These are phyloP conservation scores for Ophidiomyces ophidiicola DNA, from an alignment of 2,329 filamentous ascomycete genomes.

Conservation along the genomic window DNA sequence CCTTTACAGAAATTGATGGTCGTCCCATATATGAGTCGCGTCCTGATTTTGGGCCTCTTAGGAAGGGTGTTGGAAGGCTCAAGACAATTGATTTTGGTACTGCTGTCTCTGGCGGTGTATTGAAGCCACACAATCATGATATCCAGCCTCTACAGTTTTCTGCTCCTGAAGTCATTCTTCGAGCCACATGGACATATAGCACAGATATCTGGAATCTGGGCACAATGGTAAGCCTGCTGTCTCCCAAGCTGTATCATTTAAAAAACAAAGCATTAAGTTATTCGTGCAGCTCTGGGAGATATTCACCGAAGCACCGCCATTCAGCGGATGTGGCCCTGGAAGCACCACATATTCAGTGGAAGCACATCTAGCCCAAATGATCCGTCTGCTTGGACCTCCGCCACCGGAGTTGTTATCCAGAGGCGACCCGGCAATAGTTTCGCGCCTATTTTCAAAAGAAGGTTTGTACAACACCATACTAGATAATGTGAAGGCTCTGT, in stretches of 20 bases:
- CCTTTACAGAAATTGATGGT: background rate
- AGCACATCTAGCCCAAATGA: slow-evolving; percentile 17
- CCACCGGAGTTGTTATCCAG: slow-evolving; percentile 1
- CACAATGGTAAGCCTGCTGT: slow-evolving; percentile 6
- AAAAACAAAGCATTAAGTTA: too few relatives aligned
- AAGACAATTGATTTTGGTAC: slow-evolving; percentile 1
- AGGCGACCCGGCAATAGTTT: slow-evolving; percentile 1
- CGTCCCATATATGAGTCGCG: slow-evolving; percentile 6
- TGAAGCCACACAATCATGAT: slow-evolving; percentile 15
- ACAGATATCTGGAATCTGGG: slow-evolving; percentile 10
- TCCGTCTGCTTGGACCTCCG: slow-evolving; percentile 11
- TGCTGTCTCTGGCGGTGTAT: slow-evolving; percentile 5
- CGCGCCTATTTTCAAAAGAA: slow-evolving; percentile 1
- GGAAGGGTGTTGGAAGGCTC: background rate
- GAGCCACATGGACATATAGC: slow-evolving; percentile 6
- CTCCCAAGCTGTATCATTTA: background rate
- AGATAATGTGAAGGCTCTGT: background rate
- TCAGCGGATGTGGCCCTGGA: background rate
- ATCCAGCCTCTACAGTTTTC: slow-evolving; percentile 9
- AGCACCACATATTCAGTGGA: slow-evolving; percentile 1
- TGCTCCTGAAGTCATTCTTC: slow-evolving; percentile 8
- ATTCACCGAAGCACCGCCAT: slow-evolving; percentile 6
- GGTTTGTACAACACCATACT: slow-evolving; percentile 1
- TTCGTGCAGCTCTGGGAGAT: slow-evolving; percentile 16
- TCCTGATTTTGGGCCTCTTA: slow-evolving; percentile 5